Conservation (phyloP, 805 yeast genomes). For the Blastobotrys muscicola region DNA sequence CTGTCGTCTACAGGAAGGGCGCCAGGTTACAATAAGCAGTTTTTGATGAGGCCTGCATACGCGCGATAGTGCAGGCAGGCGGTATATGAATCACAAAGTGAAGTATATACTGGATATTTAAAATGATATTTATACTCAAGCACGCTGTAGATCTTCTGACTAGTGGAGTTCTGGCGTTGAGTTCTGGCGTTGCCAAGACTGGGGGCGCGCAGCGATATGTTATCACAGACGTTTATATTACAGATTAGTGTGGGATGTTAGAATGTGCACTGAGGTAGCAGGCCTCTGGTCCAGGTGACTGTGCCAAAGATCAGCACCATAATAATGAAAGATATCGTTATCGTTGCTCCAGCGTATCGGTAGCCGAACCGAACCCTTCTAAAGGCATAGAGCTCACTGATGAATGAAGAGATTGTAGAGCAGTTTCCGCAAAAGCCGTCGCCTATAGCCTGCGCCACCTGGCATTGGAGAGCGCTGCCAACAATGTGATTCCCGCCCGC, state of each 20-base stretch:
- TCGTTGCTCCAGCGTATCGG: constrained; percentile 41
- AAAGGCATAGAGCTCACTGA: constrained; percentile 48
- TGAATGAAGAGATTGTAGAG: constrained; percentile 71
- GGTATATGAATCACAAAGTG: too few species aligned
- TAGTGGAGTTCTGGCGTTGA: background rate
- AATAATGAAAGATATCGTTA: constrained; percentile 39
- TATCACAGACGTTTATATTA: too few species aligned
- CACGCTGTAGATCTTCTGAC: background rate
- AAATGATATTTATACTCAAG: background rate
- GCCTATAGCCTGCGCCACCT: constrained; percentile 43
- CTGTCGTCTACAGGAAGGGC: constrained; percentile 1
- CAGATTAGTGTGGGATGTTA: background rate
- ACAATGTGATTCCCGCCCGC: constrained; percentile 15
- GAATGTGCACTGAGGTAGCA: constrained; percentile 16
- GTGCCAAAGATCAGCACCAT: constrained; percentile 58
- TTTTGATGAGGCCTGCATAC: constrained; percentile 1
- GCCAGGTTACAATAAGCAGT: background rate
- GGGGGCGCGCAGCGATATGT: too few species aligned
- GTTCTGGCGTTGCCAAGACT: too few species aligned
- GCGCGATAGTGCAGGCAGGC: background rate
- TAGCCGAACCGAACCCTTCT: constrained; percentile 31
- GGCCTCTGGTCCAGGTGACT: constrained; percentile 58
- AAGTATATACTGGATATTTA: background rate
- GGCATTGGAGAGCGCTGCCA: constrained; percentile 33
- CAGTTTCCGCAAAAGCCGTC: constrained; percentile 65